Evolutionary conservation across 2,329 filamentous ascomycete genomes (phyloP), one percentile per base, ranked within the genome.

Genomic region (Monosporascus sp.): DNA sequence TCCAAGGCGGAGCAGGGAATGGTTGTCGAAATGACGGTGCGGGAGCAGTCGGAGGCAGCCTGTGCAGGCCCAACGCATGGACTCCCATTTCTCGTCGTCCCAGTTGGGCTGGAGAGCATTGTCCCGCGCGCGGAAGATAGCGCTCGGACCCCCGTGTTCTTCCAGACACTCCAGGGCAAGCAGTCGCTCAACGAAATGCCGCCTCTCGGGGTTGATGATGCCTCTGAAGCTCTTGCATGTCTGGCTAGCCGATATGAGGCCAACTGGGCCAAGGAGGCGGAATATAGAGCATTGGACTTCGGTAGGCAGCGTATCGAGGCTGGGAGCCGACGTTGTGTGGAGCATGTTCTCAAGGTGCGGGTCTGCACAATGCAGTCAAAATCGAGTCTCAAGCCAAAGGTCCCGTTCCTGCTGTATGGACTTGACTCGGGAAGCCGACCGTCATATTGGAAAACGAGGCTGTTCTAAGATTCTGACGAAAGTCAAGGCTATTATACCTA

Each of bases 231-330:
- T 31, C 2, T n/a, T 31, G 34, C 41, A 48, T 9, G 50, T 41
- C 27, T 57, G 55, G 22, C 51, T 57, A 2, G 53, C 46, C 5
- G 48, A 49, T 17, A 57, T 49, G 16, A 59, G 51, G 14, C 37
- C 52, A 27, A 56, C 50, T 3, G 57, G 55, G 43, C 57, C 55
- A 3, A 59, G 55, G 6, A 43, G 38, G 9, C 47, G 46, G 26
- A 59, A 57, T 41, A 59, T 54, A n/a, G 52, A 17, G n/a, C 51
- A 36, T 20, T 53, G 53, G 22, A 57, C 27, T 45, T 59, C 57
- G n/a, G 34, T 37, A 1, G 57, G 57, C 26, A 59, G 8, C 7
- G n/a, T 38, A 26, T 49, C 26, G 50, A 50, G 43, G 8, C 26
- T 44, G 8, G 27, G 11, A 24, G 2, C 31, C 17, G 7, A 4